These are phyloP conservation scores for Xylaria intraflava DNA, from an alignment of 495 filamentous ascomycete genomes.

Conservation along the genomic window DNA sequence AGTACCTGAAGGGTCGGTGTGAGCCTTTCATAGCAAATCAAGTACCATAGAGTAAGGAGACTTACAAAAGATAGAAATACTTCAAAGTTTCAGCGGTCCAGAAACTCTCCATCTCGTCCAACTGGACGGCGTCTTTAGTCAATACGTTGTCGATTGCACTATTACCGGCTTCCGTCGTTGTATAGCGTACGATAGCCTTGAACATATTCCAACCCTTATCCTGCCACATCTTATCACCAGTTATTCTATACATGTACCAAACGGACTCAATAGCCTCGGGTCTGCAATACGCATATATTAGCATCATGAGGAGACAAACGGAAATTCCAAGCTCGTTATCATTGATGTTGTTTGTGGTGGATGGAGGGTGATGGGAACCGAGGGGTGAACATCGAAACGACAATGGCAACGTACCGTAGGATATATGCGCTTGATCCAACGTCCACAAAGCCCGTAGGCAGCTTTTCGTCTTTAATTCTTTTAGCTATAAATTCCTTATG, in stretches of 20 bases:
- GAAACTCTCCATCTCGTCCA: constrained; percentile 56
- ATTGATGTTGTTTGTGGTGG: neutral
- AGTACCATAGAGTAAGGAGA: neutral
- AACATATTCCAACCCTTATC: constrained; percentile 91
- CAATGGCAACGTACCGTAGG: constrained; percentile 50
- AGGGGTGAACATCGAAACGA: neutral
- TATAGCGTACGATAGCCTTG: constrained; percentile 59
- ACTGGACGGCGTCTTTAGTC: constrained; percentile 15
- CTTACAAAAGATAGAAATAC: constrained; percentile 89
- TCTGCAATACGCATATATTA: constrained; percentile 37
- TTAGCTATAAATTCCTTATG: constrained; percentile 59
- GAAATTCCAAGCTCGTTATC: neutral
- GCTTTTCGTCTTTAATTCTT: constrained; percentile 51
- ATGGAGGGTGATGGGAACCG: neutral
- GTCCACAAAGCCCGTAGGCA: constrained; percentile 60
- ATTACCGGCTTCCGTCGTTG: constrained; percentile 59
- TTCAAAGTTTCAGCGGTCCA: constrained; percentile 80
- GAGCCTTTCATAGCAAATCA: neutral
- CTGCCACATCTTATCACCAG: constrained; percentile 72
- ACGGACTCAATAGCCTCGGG: constrained; percentile 94
- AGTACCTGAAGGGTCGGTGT: constrained; percentile 19
- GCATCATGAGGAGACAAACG: neutral
- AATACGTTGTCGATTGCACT: constrained; percentile 74
- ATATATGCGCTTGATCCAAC: constrained; percentile 63
- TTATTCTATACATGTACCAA: constrained; percentile 92